Percentiles rank a stretch among this genome's conserved stretches.
phyloP scores from a whole-genome alignment of 306 rosid genomes.

The Rosa chinensis region DNA sequence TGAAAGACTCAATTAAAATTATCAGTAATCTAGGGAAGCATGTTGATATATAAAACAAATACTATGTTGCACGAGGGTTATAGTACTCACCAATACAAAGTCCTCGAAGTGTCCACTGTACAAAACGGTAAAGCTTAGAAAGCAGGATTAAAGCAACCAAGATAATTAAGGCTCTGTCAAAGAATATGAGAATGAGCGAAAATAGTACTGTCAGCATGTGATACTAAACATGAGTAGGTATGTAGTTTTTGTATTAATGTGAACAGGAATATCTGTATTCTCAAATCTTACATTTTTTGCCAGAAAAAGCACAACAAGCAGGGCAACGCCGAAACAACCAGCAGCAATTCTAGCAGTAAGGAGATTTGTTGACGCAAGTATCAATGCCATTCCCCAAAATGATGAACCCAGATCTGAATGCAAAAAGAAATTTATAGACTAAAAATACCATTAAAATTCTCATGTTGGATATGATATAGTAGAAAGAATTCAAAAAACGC shows the following conservation, averaged over 20 bases:
- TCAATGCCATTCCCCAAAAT: constrained; percentile 95
- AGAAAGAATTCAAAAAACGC: background rate
- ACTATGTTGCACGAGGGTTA: constrained; percentile 20
- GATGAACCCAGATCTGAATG: constrained; percentile 90
- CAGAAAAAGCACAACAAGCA: constrained; percentile 73
- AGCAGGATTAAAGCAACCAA: constrained; percentile 18
- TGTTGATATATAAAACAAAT: constrained; percentile 6
- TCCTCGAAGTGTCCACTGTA: constrained; percentile 97
- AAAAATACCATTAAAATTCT: constrained; percentile 24
- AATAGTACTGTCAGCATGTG: background rate
- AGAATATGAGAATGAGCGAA: background rate
- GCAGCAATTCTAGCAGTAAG: constrained; percentile 88
- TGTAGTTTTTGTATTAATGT: background rate
- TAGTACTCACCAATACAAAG: constrained; percentile 76
- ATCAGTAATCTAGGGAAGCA: constrained; percentile 22
- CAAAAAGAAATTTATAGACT: constrained; percentile 29
- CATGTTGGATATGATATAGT: background rate
- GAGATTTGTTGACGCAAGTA: constrained; percentile 88
- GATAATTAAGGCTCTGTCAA: background rate
- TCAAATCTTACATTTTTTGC: constrained; percentile 82
- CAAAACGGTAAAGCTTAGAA: constrained; percentile 13
- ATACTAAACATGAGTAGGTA: background rate
- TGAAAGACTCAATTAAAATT: constrained; percentile 38
- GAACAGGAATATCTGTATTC: background rate
- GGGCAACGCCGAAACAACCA: constrained; percentile 76